Evolutionary conservation across 2,329 filamentous ascomycete species (phyloP).

Genomic region (Fusarium armeniacum): DNA sequence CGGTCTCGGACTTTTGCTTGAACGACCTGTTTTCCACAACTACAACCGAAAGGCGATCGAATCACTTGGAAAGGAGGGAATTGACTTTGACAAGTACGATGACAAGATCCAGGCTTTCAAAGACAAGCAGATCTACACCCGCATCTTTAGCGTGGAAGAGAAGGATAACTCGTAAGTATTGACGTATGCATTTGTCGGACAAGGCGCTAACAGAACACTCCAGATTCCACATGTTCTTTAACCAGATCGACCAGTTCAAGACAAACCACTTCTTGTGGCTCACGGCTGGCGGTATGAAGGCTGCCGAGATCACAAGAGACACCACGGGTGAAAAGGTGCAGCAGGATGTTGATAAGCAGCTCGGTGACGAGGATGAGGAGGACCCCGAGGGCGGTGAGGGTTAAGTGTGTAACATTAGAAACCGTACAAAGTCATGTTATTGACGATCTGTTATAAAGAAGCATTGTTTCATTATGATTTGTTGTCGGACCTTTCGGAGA

Average conservation of each 20-base stretch:
- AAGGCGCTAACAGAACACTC: constrained; percentile 28
- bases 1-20: constrained; percentile 86
- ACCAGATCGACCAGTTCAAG: constrained; percentile 82
- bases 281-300: constrained; percentile 76
- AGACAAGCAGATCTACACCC: constrained; percentile 88
- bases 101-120: constrained; percentile 90
- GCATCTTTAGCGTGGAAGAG: constrained; percentile 92
- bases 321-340: constrained; percentile 56
- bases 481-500: constrained; percentile 19
- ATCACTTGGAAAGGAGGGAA: constrained; percentile 73
- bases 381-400: constrained; percentile 64
- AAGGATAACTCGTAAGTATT: constrained; percentile 83
- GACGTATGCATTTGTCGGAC: neutral
- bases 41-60: constrained; percentile 83
- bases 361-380: constrained; percentile 67
- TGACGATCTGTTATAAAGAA: neutral
- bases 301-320: constrained; percentile 61
- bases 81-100: constrained; percentile 85
- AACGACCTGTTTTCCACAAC: constrained; percentile 89
- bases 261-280: constrained; percentile 81
- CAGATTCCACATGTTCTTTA: constrained; percentile 83
- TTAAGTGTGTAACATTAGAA: constrained; percentile 44
- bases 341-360: constrained; percentile 61
- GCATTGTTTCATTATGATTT: constrained; percentile 17
- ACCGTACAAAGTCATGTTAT: constrained; percentile 17